Conservation (phyloP, 768 basidiomycete species). For the Auriscalpium microsporum region DNA sequence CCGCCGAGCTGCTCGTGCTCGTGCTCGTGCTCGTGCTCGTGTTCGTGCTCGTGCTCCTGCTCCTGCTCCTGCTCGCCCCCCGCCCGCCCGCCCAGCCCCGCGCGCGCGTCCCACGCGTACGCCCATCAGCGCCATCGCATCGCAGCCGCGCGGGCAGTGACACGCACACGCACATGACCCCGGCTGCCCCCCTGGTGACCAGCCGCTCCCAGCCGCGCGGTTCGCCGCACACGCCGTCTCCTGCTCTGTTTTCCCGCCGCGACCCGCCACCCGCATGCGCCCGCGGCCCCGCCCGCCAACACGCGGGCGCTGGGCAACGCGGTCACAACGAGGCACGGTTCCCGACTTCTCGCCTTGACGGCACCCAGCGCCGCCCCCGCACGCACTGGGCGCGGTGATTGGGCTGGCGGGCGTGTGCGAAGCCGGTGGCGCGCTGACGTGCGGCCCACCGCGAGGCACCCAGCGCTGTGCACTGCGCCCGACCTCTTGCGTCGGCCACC, state of each 20-base stretch:
- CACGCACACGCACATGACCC: neutral
- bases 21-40: neutral
- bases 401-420: neutral
- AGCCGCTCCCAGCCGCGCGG: constrained; percentile 8
- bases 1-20: neutral
- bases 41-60: neutral
- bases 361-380: neutral
- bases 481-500: too few species aligned
- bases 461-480: too few species aligned
- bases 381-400: neutral
- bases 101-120: neutral
- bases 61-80: neutral
- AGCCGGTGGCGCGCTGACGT: too few species aligned
- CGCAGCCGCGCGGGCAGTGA: too few species aligned
- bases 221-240: constrained; percentile 4
- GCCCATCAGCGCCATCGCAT: neutral
- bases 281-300: constrained; percentile 10
- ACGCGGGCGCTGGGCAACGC: neutral
- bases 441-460: too few species aligned
- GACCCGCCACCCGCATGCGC: constrained; percentile 6
- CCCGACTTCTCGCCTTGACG: neutral
- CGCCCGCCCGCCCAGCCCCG: neutral
- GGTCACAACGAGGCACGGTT: neutral
- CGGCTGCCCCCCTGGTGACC: neutral
- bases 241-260: constrained; percentile 6